Conservation (phyloP, 176 grass and related monocot genomes). For the Pharus latifolius region DNA sequence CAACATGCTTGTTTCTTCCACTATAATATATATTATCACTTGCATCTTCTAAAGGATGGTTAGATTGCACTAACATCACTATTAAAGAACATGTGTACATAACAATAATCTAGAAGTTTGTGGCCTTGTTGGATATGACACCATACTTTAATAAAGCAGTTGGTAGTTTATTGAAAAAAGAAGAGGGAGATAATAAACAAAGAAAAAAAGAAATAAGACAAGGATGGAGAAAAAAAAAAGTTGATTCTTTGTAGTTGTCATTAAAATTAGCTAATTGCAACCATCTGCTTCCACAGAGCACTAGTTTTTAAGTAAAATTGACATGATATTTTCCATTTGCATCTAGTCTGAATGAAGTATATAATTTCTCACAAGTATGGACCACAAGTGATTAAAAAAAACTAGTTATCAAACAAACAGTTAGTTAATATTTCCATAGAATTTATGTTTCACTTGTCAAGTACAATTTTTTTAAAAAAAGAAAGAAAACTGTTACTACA, state of each 20-base stretch:
- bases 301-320: not conserved
- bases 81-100: conserved; percentile 1
- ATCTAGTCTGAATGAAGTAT: no score
- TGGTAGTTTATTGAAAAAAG: conserved; percentile 4
- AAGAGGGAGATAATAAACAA: not conserved
- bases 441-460: not conserved
- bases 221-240: not conserved
- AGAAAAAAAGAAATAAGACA: no score
- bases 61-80: not conserved
- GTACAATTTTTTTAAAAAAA: not conserved
- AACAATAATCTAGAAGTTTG: conserved; percentile 22
- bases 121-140: conserved; percentile 16
- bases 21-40: not conserved
- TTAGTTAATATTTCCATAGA: not conserved
- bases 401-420: not conserved
- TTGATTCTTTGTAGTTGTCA: conserved; percentile 11
- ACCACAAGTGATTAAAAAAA: no score
- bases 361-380: no score
- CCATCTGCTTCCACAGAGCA: not conserved
- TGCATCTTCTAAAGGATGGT: conserved; percentile 2
- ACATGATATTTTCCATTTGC: no score
- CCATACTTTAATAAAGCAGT: conserved; percentile 13
- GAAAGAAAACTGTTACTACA: not conserved
- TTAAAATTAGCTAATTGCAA: conserved; percentile 7
- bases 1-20: not conserved